These are phyloP conservation scores for Nidularia sp. DNA, from an alignment of 768 basidiomycete species.

Conservation along the genomic window DNA sequence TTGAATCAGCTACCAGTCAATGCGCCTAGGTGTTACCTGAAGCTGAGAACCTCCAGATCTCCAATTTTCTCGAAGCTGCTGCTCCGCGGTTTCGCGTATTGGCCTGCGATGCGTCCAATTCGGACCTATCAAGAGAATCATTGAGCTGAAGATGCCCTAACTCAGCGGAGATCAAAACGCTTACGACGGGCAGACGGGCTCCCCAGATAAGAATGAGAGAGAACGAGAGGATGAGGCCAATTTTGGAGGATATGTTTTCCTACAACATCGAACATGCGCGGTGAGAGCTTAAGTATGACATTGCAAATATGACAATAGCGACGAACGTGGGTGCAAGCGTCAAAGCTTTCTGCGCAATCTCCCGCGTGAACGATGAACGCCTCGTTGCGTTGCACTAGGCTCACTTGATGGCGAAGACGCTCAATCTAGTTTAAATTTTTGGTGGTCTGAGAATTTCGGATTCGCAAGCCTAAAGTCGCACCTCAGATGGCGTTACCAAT, in stretches of 20 bases:
- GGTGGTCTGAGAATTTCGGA: slow-evolving; percentile 1
- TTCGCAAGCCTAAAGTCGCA: slow-evolving; percentile 24
- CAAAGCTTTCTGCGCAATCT: slow-evolving; percentile 96
- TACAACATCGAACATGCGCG: slow-evolving; percentile 18
- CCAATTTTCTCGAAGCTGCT: slow-evolving; percentile 77
- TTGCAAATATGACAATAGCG: background rate
- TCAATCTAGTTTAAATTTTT: slow-evolving; percentile 56
- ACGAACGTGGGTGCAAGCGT: slow-evolving; percentile 81
- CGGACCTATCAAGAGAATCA: slow-evolving; percentile 45
- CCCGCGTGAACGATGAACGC: slow-evolving; percentile 96
- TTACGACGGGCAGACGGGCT: slow-evolving; percentile 85
- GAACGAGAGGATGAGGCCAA: slow-evolving; percentile 91
- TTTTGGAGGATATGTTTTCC: slow-evolving; percentile 86
- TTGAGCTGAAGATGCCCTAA: background rate
- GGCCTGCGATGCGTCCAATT: slow-evolving; percentile 91
- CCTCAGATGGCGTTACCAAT: slow-evolving; percentile 90
- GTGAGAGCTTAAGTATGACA: slow-evolving; percentile 1
- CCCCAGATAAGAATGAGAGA: slow-evolving; percentile 95
- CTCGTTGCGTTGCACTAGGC: slow-evolving; percentile 77
- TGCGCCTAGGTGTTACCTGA: slow-evolving; percentile 47
- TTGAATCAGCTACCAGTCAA: too few species aligned
- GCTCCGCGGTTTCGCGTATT: slow-evolving; percentile 93
- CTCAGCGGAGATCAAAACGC: slow-evolving; percentile 11
- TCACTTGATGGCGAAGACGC: slow-evolving; percentile 75
- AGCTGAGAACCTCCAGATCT: slow-evolving; percentile 76